Evolutionary conservation across 495 filamentous ascomycete species (phyloP), one percentile per base, ranked within the genome.

Genomic region (Elaphomyces granulatus): DNA sequence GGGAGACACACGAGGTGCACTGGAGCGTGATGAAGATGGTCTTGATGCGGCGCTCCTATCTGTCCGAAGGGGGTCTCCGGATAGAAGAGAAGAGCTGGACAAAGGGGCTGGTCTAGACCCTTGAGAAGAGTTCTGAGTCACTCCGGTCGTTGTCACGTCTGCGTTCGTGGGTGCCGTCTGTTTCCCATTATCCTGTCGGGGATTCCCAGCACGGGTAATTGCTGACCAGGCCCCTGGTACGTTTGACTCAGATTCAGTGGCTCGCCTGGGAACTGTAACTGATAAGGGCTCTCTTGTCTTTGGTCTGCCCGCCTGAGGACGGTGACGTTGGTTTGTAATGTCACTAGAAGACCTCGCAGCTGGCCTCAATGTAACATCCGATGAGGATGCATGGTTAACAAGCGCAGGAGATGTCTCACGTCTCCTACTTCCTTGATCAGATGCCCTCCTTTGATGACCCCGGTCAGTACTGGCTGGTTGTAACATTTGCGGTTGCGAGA

Each of bases 401-500:
- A 55, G 45, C 4, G 53, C 40, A 9, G 64, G 64, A 2, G 64
- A 68, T 0, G 56, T 59, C 15, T 53, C 45, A n/a, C 60, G 53
- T 8, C 52, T 59, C 15, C 40, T 39, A 40, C 34, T 49, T 8
- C 41, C 53, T 30, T 64, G 72, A 40, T 76, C 77, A 1, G 72
- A 74, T 14, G 71, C 61, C 36, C 68, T 61, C 36, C 63, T 59
- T 26, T 61, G 65, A 39, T 68, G 71, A 4, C 48, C 44, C n/a
- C 43, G 40, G 6, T 44, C 52, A 15, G 60, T 51, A 3, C 56
- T 60, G 16, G 64, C 49, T 9, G 66, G 63, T 40, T 71, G 66
- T 31, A 78, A 60, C 19, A 77, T 50, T 50, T 70, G 68, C 8
- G 72, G 72, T 34, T 73, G 57, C 2, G 72, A 75, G 3, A 73